phyloP scores from a whole-genome alignment of 192 early-diverging fungal species.

The Mortierella hygrophila region DNA sequence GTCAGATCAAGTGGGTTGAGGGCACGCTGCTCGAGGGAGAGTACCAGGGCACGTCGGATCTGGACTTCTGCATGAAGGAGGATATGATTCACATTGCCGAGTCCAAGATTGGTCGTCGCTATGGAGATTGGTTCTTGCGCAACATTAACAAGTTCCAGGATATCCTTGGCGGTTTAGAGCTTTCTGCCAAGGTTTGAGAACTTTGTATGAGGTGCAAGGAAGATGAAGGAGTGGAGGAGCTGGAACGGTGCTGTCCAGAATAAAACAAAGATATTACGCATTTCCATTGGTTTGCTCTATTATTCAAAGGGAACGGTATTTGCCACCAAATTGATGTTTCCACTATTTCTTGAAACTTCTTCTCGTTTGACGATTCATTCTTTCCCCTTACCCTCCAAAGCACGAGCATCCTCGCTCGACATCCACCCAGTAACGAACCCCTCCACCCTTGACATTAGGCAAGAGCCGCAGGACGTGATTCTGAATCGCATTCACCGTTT shows the following conservation, averaged over 20 bases:
- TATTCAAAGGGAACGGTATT: background rate
- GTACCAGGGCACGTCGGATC: slow-evolving; percentile 81
- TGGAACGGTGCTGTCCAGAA: too few species aligned
- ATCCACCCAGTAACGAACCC: background rate
- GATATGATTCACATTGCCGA: slow-evolving; percentile 97
- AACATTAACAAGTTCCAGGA: slow-evolving; percentile 93
- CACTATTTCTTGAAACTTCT: background rate
- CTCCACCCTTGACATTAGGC: background rate
- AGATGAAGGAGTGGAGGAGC: too few species aligned
- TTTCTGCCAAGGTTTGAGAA: background rate
- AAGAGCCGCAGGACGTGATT: background rate
- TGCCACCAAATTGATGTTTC: background rate
- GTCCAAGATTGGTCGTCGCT: slow-evolving; percentile 90
- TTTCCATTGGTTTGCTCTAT: too few species aligned
- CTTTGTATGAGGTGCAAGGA: too few species aligned
- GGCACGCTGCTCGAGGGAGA: slow-evolving; percentile 90
- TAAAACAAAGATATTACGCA: too few species aligned
- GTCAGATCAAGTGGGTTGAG: slow-evolving; percentile 86
- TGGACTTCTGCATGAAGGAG: slow-evolving; percentile 94
- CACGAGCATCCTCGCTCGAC: background rate
- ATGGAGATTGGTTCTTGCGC: slow-evolving; percentile 96
- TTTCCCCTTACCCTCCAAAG: background rate
- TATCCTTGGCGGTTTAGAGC: slow-evolving; percentile 51
- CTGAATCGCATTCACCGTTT: background rate
- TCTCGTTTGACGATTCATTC: background rate